A percentile compares a stretch with the other conserved stretches of the same genome.
phyloP scores from a whole-genome alignment of 2,329 filamentous ascomycete species.

The Hirsutella rhossiliensis region DNA sequence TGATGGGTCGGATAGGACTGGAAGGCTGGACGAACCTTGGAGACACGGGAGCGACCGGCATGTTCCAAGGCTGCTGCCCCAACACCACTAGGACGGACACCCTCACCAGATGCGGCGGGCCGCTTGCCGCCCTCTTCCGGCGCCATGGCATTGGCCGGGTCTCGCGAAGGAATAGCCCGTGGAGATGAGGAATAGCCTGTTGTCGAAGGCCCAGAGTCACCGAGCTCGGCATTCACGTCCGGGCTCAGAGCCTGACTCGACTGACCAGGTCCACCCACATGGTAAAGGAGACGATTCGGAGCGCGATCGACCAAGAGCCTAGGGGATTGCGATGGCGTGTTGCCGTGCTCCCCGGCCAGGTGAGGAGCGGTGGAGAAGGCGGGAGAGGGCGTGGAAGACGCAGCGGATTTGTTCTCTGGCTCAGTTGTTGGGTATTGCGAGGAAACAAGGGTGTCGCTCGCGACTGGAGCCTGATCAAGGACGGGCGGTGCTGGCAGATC shows the following conservation, averaged over 20 bases:
- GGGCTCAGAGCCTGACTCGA: no score
- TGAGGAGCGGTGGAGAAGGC: not conserved
- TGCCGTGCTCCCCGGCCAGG: not conserved
- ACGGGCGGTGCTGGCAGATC: conserved; percentile 9
- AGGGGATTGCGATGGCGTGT: not conserved
- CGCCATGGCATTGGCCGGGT: no score
- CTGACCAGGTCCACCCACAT: not conserved
- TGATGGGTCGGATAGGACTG: conserved; percentile 6
- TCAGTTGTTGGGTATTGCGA: not conserved
- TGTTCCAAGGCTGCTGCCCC: conserved; percentile 2
- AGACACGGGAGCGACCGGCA: conserved; percentile 10
- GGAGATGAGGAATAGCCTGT: no score
- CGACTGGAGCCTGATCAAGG: conserved; percentile 1
- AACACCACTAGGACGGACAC: not conserved
- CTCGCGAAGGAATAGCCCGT: no score
- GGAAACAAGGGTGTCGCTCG: not conserved
- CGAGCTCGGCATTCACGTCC: no score
- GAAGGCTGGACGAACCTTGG: conserved; percentile 15
- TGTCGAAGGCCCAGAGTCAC: no score
- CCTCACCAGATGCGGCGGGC: not conserved
- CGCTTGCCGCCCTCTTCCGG: no score
- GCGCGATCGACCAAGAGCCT: not conserved
- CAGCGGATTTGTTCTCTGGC: conserved; percentile 3
- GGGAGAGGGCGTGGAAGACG: not conserved
- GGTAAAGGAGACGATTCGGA: not conserved